Conservation (phyloP, 2,329 filamentous ascomycete genomes). For the Helotiales sp. region DNA sequence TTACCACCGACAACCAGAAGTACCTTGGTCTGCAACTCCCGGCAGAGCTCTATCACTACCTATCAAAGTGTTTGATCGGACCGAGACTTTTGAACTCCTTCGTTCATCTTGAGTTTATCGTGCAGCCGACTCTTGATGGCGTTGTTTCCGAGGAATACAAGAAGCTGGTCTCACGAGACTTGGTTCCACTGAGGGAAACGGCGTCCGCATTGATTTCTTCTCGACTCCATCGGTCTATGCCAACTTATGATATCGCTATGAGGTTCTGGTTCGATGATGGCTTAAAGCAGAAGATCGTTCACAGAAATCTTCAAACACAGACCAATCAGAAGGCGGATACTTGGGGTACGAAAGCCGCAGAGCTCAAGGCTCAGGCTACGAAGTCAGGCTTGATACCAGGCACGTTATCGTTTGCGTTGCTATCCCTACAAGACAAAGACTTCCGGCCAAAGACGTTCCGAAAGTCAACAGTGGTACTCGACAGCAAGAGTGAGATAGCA, state of each 20-base stretch:
- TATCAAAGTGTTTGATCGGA: constrained; percentile 79
- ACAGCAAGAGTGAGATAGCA: constrained; percentile 67
- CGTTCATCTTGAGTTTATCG: constrained; percentile 73
- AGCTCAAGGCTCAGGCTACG: constrained; percentile 45
- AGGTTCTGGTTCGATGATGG: constrained; percentile 81
- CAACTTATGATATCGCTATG: constrained; percentile 74
- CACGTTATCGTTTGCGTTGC: constrained; percentile 59
- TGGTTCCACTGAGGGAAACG: constrained; percentile 74
- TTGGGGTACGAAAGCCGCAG: constrained; percentile 73
- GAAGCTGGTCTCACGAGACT: constrained; percentile 70
- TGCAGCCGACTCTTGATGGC: constrained; percentile 84
- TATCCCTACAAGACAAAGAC: constrained; percentile 66
- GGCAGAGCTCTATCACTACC: constrained; percentile 86
- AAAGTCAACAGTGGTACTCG: constrained; percentile 33
- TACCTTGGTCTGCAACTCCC: constrained; percentile 90
- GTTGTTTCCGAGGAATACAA: constrained; percentile 79
- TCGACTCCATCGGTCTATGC: constrained; percentile 79
- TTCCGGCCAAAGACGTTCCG: constrained; percentile 68
- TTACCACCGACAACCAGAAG: constrained; percentile 82
- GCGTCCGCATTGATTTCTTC: constrained; percentile 77
- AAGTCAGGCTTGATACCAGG: constrained; percentile 42
- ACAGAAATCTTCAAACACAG: constrained; percentile 51
- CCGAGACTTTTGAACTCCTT: constrained; percentile 80
- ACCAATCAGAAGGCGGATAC: constrained; percentile 49
- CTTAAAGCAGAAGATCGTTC: constrained; percentile 67